Evolutionary conservation across 768 basidiomycete genomes (phyloP).

Genomic region (Naematelia encephala): DNA sequence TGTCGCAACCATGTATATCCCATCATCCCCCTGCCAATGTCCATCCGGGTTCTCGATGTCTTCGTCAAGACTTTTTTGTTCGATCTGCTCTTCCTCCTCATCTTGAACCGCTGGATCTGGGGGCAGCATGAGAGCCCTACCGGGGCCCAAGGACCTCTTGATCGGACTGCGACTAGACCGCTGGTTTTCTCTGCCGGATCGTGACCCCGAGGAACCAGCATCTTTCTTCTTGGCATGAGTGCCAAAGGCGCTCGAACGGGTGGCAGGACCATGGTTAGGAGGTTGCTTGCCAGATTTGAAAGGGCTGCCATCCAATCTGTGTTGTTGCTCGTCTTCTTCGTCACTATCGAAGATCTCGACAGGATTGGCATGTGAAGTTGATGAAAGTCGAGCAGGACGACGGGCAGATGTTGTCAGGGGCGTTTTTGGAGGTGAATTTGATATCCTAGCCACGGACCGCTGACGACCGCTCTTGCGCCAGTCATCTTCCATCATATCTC

Average conservation of each 20-base stretch:
- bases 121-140: neutral
- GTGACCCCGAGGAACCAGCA: neutral
- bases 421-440: too few relatives aligned
- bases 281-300: neutral
- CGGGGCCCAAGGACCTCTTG: neutral
- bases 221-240: neutral
- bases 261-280: too few relatives aligned
- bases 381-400: too few relatives aligned
- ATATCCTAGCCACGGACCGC: too few relatives aligned
- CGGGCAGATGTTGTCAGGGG: too few relatives aligned
- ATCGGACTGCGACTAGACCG: neutral
- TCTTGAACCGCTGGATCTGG: neutral
- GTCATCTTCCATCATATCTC: too few relatives aligned
- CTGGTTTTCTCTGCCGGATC: neutral
- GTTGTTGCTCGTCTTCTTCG: neutral
- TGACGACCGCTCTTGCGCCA: too few relatives aligned
- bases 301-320: neutral
- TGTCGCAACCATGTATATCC: neutral
- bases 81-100: neutral
- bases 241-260: neutral
- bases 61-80: neutral
- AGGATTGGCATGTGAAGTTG: neutral
- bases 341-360: conserved; percentile 2
- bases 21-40: neutral
- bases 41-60: neutral